phyloP scores from a whole-genome alignment of 1,284 basidiomycete genomes.

The Amanita bisporigera region DNA sequence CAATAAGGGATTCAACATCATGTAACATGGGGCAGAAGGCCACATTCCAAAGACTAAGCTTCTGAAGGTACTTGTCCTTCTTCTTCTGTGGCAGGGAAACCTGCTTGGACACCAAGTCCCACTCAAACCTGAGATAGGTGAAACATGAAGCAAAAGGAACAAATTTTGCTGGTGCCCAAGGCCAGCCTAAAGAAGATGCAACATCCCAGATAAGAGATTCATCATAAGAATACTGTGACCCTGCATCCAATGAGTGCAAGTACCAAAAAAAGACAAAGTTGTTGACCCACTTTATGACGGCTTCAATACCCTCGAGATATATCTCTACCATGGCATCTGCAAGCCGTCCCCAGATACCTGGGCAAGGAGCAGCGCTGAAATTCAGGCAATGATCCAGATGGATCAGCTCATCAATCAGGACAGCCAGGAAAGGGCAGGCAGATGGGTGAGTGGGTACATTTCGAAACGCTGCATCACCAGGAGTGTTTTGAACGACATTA shows the following conservation, averaged over 20 bases:
- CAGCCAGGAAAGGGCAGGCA: conserved; percentile 30
- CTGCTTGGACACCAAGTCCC: conserved; percentile 39
- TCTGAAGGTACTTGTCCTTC: conserved; percentile 26
- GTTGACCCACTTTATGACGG: conserved; percentile 46
- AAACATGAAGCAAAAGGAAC: conserved; percentile 35
- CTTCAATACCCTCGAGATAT: conserved; percentile 19
- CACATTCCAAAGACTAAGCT: conserved; percentile 22
- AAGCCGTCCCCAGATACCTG: conserved; percentile 42
- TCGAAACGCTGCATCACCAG: conserved; percentile 39
- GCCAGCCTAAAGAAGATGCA: conserved; percentile 32
- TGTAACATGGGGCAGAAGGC: background rate
- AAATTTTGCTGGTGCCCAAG: conserved; percentile 40
- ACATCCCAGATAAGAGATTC: conserved; percentile 19
- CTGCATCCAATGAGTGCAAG: too few relatives aligned
- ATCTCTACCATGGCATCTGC: conserved; percentile 42
- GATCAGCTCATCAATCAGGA: conserved; percentile 24
- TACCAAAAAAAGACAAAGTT: conserved; percentile 39
- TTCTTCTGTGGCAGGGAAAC: conserved; percentile 38
- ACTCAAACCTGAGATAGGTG: conserved; percentile 48
- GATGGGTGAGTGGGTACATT: conserved; percentile 30
- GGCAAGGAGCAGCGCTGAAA: conserved; percentile 39
- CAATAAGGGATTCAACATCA: conserved; percentile 14
- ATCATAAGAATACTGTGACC: conserved; percentile 18
- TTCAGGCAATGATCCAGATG: conserved; percentile 35
- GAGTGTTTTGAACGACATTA: too few relatives aligned